Conservation (phyloP, 805 yeast species). For the Yamadazyma insecticola region DNA sequence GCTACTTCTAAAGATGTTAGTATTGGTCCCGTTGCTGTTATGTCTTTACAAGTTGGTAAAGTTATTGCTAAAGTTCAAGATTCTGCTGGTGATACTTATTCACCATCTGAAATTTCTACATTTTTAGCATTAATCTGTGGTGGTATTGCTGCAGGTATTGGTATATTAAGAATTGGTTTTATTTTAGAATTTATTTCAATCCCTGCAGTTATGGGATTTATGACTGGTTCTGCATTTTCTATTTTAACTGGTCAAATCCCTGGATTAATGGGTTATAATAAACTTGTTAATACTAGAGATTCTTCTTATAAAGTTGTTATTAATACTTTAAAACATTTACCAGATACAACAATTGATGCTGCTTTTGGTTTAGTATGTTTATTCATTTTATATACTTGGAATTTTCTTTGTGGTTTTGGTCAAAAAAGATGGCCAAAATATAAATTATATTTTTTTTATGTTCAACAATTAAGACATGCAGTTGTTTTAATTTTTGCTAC, state of each 20-base stretch:
- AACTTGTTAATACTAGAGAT: conserved; percentile 63
- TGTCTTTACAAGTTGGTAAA: conserved; percentile 82
- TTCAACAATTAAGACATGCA: conserved; percentile 75
- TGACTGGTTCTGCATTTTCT: conserved; percentile 89
- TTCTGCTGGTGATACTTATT: conserved; percentile 36
- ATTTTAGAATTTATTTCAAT: conserved; percentile 82
- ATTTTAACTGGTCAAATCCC: conserved; percentile 87
- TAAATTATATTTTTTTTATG: conserved; percentile 59
- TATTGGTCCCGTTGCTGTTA: conserved; percentile 96
- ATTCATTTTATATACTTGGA: conserved; percentile 68
- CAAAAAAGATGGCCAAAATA: conserved; percentile 61
- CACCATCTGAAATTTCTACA: conserved; percentile 76
- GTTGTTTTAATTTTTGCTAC: conserved; percentile 79
- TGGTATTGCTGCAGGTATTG: conserved; percentile 76
- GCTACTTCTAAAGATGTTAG: conserved; percentile 95
- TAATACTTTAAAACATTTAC: conserved; percentile 66
- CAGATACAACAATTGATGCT: conserved; percentile 69
- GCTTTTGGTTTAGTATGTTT: conserved; percentile 83
- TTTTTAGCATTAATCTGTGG: conserved; percentile 79
- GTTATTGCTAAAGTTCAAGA: conserved; percentile 61
- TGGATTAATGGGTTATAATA: conserved; percentile 70
- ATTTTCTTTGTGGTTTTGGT: conserved; percentile 54
- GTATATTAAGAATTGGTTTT: conserved; percentile 80
- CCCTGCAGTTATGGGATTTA: conserved; percentile 92
- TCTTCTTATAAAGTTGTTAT: conserved; percentile 69